Percentiles rank a stretch among this genome's conserved stretches.
phyloP scores from a whole-genome alignment of 163 green algal species.

The Scenedesmus sp. region DNA sequence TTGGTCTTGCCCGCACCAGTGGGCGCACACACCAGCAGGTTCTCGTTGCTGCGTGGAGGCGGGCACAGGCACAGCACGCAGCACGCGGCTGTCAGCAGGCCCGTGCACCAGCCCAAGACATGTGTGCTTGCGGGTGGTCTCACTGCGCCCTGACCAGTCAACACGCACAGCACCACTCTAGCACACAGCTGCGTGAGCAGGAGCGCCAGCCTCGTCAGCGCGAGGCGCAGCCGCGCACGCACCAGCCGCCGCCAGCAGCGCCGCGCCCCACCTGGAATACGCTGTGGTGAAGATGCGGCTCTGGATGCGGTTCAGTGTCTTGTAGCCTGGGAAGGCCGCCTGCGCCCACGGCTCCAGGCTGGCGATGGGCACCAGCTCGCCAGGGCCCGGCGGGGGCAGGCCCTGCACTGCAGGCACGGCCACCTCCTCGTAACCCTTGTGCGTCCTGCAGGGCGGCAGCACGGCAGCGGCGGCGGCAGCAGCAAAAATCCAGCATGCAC shows the following conservation, averaged over 20 bases:
- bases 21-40: conserved; percentile 95
- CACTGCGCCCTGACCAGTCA: not conserved
- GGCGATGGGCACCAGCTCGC: conserved; percentile 79
- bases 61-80: not conserved
- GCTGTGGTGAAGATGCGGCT: conserved; percentile 90
- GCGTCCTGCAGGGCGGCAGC: conserved; percentile 62
- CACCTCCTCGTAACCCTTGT: conserved; percentile 97
- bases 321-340: conserved; percentile 81
- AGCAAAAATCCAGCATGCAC: not conserved
- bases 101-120: not conserved
- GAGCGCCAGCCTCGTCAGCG: not conserved
- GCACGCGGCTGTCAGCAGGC: not conserved
- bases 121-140: too few relatives aligned
- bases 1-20: conserved; percentile 99
- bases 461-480: not conserved
- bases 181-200: not conserved
- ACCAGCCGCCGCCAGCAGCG: not conserved
- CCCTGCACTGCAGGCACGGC: conserved; percentile 73
- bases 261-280: conserved; percentile 65
- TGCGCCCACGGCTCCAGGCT: conserved; percentile 90
- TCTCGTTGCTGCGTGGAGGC: conserved; percentile 85
- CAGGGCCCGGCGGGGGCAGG: conserved; percentile 55
- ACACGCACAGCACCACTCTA: not conserved
- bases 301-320: conserved; percentile 97
- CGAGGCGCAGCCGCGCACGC: not conserved